phyloP scores from a whole-genome alignment of 352 stramenopile species.

The Phytophthora tubulina region DNA sequence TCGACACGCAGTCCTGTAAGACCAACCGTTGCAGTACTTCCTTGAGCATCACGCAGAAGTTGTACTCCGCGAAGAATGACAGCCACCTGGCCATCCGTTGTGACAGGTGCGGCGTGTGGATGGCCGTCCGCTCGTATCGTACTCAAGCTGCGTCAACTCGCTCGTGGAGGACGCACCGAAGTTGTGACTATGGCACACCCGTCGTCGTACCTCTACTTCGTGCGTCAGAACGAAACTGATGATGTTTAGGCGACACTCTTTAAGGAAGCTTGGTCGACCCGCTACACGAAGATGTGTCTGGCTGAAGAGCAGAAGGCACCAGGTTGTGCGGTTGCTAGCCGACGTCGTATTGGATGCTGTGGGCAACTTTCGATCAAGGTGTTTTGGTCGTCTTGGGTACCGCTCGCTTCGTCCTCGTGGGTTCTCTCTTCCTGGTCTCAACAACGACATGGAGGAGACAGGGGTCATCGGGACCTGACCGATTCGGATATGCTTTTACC shows the following conservation, averaged over 20 bases:
- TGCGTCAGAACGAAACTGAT: constrained; percentile 49
- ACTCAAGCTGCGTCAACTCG: constrained; percentile 70
- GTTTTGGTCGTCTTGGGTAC: no score
- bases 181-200: constrained; percentile 92
- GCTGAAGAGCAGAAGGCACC: constrained; percentile 9
- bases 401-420: no score
- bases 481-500: no score
- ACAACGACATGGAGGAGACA: no score
- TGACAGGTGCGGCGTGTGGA: no score
- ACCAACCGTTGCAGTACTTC: no score
- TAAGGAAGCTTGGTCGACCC: constrained; percentile 53
- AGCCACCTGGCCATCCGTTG: no score
- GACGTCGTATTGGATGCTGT: constrained; percentile 35
- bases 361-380: constrained; percentile 33
- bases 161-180: constrained; percentile 85
- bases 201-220: constrained; percentile 78
- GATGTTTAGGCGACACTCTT: constrained; percentile 35
- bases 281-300: constrained; percentile 28
- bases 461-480: no score
- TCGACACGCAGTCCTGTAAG: no score
- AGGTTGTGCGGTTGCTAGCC: not conserved
- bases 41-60: no score
- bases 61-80: no score
- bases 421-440: no score
- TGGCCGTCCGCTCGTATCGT: constrained; percentile 16